Evolutionary conservation across 1,139 yeast genomes (phyloP).

Genomic region (Sugiyamaella sp.): DNA sequence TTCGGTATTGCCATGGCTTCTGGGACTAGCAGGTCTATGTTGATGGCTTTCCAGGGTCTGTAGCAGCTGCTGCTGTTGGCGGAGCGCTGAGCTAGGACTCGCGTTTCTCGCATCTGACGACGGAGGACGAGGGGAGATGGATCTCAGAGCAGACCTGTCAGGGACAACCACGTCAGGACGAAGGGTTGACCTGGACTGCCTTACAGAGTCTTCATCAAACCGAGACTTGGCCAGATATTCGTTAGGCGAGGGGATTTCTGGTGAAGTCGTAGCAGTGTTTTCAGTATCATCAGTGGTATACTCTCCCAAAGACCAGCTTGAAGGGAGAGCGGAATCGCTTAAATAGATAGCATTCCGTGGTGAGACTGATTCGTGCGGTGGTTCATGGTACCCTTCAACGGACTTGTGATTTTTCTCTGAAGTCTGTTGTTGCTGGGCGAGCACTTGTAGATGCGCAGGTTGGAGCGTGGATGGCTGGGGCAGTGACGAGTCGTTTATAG

Average conservation of each 20-base stretch:
- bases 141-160: constrained; percentile 30
- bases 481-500: background rate
- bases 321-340: constrained; percentile 22
- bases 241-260: constrained; percentile 6
- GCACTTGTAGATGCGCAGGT: background rate
- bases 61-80: constrained; percentile 4
- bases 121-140: constrained; percentile 28
- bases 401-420: constrained; percentile 1
- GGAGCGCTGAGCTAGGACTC: background rate
- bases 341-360: constrained; percentile 26
- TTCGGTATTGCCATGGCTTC: background rate
- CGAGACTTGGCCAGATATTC: background rate
- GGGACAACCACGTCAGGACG: constrained; percentile 25
- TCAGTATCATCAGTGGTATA: constrained; percentile 16
- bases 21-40: constrained; percentile 10
- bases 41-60: background rate
- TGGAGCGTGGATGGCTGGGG: background rate
- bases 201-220: background rate
- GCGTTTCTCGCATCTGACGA: background rate
- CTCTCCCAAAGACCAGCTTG: constrained; percentile 21
- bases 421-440: background rate
- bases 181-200: constrained; percentile 14
- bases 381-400: constrained; percentile 18
- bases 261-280: constrained; percentile 12
- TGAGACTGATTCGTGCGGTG: constrained; percentile 17